Evolutionary conservation across 306 rosid species (phyloP).

Genomic region (Hylodesmum podocarpum): DNA sequence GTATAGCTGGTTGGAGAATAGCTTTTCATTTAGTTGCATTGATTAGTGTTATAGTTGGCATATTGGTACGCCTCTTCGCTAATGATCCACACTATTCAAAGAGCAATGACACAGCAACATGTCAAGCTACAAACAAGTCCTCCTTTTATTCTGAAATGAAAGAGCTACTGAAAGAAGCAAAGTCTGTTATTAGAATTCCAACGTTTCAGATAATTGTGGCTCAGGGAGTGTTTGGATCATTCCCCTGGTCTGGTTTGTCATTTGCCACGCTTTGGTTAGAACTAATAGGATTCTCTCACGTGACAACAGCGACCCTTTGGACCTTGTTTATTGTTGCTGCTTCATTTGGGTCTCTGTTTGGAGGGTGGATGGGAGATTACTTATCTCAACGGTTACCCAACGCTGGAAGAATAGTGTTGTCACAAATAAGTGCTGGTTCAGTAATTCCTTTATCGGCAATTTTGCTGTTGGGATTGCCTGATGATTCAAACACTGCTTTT

Average conservation of each 20-base stretch:
- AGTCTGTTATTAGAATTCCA: conserved; percentile 62
- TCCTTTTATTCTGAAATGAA: conserved; percentile 50
- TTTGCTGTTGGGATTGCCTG: conserved; percentile 63
- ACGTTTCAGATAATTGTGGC: conserved; percentile 87
- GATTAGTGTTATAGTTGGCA: conserved; percentile 69
- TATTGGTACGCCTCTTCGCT: conserved; percentile 60
- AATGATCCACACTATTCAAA: conserved; percentile 64
- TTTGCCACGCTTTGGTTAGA: conserved; percentile 89
- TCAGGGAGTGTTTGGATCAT: conserved; percentile 89
- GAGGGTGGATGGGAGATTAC: conserved; percentile 78
- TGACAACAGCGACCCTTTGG: conserved; percentile 69
- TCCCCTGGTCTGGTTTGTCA: conserved; percentile 80
- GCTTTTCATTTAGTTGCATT: conserved; percentile 75
- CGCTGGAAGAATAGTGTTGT: conserved; percentile 67
- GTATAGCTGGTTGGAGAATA: conserved; percentile 88
- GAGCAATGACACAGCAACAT: conserved; percentile 3
- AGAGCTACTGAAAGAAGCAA: conserved; percentile 59
- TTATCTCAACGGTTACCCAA: conserved; percentile 63
- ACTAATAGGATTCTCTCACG: conserved; percentile 80
- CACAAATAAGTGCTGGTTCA: conserved; percentile 81
- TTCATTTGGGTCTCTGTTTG: conserved; percentile 81
- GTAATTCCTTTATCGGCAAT: conserved; percentile 73
- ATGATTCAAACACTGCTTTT: conserved; percentile 65
- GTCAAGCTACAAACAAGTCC: conserved; percentile 28
- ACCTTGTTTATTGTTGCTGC: conserved; percentile 50